Percentiles rank a stretch among this genome's conserved stretches.
Conservation (phyloP, 768 basidiomycete genomes). For the Artomyces pyxidatus region DNA sequence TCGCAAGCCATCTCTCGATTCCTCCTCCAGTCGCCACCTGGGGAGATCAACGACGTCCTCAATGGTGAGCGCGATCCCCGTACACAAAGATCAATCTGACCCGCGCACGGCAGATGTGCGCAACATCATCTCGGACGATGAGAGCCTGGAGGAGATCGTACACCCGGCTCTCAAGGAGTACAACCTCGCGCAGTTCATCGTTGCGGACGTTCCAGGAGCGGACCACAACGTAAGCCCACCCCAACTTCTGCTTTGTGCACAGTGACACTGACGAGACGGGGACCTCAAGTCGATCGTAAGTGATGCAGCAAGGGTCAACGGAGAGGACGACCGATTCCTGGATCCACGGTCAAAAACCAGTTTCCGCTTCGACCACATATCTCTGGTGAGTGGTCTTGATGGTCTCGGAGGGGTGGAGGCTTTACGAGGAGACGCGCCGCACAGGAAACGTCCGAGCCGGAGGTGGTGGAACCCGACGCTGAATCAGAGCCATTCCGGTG, state of each 20-base stretch:
- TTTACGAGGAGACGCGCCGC: not conserved
- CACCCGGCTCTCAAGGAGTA: conserved; percentile 75
- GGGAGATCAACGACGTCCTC: conserved; percentile 94
- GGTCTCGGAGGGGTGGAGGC: not conserved
- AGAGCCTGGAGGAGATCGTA: conserved; percentile 69
- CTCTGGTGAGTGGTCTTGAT: conserved; percentile 45
- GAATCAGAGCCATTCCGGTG: conserved; percentile 76
- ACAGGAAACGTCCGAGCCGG: conserved; percentile 73
- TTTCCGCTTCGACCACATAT: conserved; percentile 82
- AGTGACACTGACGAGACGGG: conserved; percentile 2
- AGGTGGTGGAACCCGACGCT: conserved; percentile 49
- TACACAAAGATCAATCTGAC: not conserved
- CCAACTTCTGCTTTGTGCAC: no score
- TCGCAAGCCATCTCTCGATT: conserved; percentile 70
- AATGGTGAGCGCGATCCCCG: conserved; percentile 46
- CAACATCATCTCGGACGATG: conserved; percentile 82
- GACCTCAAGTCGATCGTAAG: conserved; percentile 70
- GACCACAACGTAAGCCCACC: conserved; percentile 65
- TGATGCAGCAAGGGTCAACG: conserved; percentile 50
- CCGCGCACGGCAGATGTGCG: conserved; percentile 71
- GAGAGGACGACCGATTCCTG: conserved; percentile 61
- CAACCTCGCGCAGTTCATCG: conserved; percentile 82
- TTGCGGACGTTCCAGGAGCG: conserved; percentile 73
- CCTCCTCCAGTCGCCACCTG: conserved; percentile 86
- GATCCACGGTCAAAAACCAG: conserved; percentile 75